Evolutionary conservation across 2,329 filamentous ascomycete species (phyloP).

Genomic region (Epichloe scottii): DNA sequence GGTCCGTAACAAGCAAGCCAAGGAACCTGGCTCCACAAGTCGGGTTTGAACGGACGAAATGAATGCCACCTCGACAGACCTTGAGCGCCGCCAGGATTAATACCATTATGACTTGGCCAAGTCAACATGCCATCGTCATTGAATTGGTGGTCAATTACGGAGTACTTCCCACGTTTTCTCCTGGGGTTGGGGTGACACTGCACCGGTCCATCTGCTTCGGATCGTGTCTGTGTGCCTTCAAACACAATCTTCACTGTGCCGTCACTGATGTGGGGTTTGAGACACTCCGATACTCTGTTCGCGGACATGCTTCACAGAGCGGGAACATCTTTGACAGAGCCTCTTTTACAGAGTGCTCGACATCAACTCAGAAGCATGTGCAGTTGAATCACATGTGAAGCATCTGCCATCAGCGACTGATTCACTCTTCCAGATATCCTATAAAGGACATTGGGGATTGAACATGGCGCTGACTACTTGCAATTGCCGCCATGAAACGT

Average conservation of each 20-base stretch:
- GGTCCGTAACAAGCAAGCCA: too few relatives aligned
- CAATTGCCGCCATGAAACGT: too few relatives aligned
- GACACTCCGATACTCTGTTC: neutral
- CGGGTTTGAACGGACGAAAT: neutral
- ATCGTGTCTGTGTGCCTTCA: neutral
- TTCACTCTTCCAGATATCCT: too few relatives aligned
- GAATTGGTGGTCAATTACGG: neutral
- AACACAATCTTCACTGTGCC: neutral
- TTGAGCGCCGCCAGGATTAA: neutral
- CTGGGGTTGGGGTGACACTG: conserved; percentile 1
- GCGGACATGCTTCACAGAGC: neutral
- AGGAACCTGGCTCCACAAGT: neutral
- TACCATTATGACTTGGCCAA: neutral
- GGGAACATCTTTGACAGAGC: too few relatives aligned
- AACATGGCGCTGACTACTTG: too few relatives aligned
- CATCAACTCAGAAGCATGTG: too few relatives aligned
- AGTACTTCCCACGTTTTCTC: conserved; percentile 2
- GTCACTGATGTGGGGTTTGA: neutral
- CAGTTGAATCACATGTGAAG: too few relatives aligned
- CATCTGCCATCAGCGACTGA: too few relatives aligned
- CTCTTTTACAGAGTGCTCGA: too few relatives aligned
- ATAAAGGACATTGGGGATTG: too few relatives aligned
- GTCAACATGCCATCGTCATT: neutral
- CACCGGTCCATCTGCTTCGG: neutral
- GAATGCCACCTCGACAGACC: neutral